These are phyloP conservation scores for Piper longum DNA, from an alignment of 164 flowering plant genomes.

Conservation along the genomic window DNA sequence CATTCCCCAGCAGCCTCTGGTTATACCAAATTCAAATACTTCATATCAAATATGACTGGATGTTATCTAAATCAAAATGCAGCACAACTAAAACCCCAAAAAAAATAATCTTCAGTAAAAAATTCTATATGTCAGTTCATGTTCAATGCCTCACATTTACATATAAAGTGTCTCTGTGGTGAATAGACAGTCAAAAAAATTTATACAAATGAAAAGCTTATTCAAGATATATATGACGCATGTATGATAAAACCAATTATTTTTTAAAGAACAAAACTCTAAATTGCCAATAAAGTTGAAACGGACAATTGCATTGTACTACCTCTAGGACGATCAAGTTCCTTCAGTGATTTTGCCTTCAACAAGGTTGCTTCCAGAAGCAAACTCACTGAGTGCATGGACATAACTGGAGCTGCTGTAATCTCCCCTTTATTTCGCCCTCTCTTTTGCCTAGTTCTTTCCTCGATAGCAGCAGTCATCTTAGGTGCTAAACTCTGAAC, in stretches of 20 bases:
- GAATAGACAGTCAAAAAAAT: no score
- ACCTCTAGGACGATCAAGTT: conserved; percentile 65
- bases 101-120: no score
- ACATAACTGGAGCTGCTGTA: conserved; percentile 41
- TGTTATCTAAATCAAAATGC: no score
- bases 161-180: no score
- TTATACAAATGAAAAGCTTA: no score
- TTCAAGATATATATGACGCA: no score
- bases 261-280: no score
- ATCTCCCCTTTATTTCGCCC: conserved; percentile 39
- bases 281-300: no score
- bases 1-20: conserved; percentile 87
- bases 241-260: no score
- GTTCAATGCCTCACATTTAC: no score
- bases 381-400: conserved; percentile 90
- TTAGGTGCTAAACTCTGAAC: conserved; percentile 43
- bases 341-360: conserved; percentile 73
- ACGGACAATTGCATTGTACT: not conserved
- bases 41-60: not conserved
- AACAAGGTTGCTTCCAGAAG: conserved; percentile 86
- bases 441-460: conserved; percentile 39
- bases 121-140: no score
- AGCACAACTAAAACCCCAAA: no score
- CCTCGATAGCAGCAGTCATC: conserved; percentile 59
- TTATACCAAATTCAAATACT: conserved; percentile 26